Percentiles rank a stretch among this genome's conserved stretches.
Conservation (phyloP, 441 rosid genomes). For the Eruca vesicaria region DNA sequence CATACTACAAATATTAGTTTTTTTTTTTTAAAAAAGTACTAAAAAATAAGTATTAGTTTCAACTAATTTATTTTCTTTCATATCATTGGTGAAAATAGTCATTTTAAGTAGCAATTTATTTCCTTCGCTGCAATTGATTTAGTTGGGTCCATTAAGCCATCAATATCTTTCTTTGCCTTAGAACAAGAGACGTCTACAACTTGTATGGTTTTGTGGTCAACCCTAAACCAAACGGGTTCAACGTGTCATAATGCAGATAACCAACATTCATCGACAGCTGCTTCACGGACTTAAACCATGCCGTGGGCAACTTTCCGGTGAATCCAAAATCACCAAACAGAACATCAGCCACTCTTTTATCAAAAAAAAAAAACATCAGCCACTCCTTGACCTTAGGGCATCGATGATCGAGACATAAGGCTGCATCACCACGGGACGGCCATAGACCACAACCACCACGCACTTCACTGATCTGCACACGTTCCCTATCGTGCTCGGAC, state of each 20-base stretch:
- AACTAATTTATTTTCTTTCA: not conserved
- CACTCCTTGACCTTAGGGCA: slow-evolving; percentile 82
- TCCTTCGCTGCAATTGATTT: not conserved
- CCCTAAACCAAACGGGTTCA: slow-evolving; percentile 71
- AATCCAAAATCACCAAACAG: slow-evolving; percentile 77
- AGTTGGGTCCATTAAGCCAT: not conserved
- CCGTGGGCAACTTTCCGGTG: slow-evolving; percentile 70
- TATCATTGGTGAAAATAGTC: not conserved
- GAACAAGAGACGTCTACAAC: slow-evolving; percentile 8
- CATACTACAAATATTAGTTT: too few species aligned
- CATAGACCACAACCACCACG: slow-evolving; percentile 60
- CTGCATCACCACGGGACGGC: slow-evolving; percentile 67
- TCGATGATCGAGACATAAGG: slow-evolving; percentile 56
- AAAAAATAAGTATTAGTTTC: not conserved
- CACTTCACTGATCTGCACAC: slow-evolving; percentile 67
- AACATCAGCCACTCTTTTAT: slow-evolving; percentile 71
- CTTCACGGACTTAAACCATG: slow-evolving; percentile 78
- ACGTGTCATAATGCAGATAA: slow-evolving; percentile 67
- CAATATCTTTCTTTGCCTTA: not conserved
- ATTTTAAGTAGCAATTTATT: not conserved
- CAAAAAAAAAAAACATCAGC: slow-evolving; percentile 67
- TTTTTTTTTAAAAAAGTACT: too few species aligned
- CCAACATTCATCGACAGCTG: slow-evolving; percentile 87
- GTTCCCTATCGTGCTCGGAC: slow-evolving; percentile 48
- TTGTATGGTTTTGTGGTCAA: slow-evolving; percentile 48